phyloP scores from a whole-genome alignment of 1,139 yeast genomes.

The Scheffersomyces illinoinensis region DNA sequence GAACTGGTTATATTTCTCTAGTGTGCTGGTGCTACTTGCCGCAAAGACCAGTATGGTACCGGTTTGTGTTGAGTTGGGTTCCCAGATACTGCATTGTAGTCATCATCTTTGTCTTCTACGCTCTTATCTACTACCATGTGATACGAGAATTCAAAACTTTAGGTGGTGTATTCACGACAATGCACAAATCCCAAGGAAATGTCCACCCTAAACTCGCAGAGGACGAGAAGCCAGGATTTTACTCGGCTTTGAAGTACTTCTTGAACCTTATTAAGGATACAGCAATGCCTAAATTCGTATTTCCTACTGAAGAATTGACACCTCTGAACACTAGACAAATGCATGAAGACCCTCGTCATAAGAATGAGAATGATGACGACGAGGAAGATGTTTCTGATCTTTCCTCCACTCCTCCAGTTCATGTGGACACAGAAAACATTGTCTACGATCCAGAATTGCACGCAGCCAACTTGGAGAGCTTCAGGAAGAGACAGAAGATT shows the following conservation, averaged over 20 bases:
- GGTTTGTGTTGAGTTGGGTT: slow-evolving; percentile 77
- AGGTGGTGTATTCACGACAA: slow-evolving; percentile 46
- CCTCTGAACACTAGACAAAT: background rate
- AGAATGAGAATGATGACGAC: slow-evolving; percentile 7
- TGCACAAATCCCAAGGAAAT: slow-evolving; percentile 18
- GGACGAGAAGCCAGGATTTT: slow-evolving; percentile 35
- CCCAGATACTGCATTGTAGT: slow-evolving; percentile 73
- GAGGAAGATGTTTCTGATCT: slow-evolving; percentile 6
- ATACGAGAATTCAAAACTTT: slow-evolving; percentile 56
- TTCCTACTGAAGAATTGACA: slow-evolving; percentile 18
- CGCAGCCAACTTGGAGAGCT: slow-evolving; percentile 57
- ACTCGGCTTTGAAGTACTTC: slow-evolving; percentile 35
- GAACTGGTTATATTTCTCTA: slow-evolving; percentile 58
- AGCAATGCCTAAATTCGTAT: slow-evolving; percentile 29
- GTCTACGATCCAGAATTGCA: slow-evolving; percentile 46
- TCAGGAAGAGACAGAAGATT: slow-evolving; percentile 59
- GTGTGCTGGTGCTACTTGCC: slow-evolving; percentile 86
- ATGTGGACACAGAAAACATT: slow-evolving; percentile 17
- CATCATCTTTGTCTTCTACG: slow-evolving; percentile 63
- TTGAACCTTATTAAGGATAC: slow-evolving; percentile 21
- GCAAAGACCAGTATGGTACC: slow-evolving; percentile 70
- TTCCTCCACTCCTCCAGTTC: slow-evolving; percentile 10
- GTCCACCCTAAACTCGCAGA: slow-evolving; percentile 9
- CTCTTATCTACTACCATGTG: slow-evolving; percentile 73
- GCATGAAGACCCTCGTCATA: background rate